Evolutionary conservation across 169 alveolate species (phyloP).

Genomic region (Hepatocystis sp.): DNA sequence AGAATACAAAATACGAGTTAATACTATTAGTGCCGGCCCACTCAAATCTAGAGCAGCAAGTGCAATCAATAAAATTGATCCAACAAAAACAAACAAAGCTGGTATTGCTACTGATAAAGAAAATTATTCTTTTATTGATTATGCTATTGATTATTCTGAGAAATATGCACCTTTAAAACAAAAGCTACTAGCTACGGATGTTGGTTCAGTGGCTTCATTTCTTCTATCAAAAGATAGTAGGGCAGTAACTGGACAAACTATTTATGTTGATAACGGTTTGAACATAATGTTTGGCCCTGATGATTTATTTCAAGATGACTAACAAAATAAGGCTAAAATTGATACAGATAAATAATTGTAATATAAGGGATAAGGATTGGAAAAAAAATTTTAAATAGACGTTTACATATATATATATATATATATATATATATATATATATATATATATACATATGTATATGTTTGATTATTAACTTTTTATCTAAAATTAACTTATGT

Average conservation of each 20-base stretch:
- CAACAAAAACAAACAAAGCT: conserved; percentile 6
- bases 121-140: conserved; percentile 84
- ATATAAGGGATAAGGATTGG: not conserved
- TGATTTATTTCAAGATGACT: conserved; percentile 38
- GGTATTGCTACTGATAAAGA: conserved; percentile 72
- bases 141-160: conserved; percentile 84
- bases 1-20: conserved; percentile 83
- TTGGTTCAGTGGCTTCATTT: conserved; percentile 82
- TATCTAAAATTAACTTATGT: no score
- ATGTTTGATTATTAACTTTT: no score
- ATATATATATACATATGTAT: no score
- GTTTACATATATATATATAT: not conserved
- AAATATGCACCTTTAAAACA: conserved; percentile 81
- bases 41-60: conserved; percentile 87
- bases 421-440: not conserved
- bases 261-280: conserved; percentile 85
- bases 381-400: not conserved
- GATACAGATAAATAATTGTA: not conserved
- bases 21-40: conserved; percentile 88
- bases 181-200: conserved; percentile 78
- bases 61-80: conserved; percentile 41
- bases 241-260: conserved; percentile 82
- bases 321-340: not conserved
- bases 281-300: conserved; percentile 79
- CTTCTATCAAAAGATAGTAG: conserved; percentile 79